Evolutionary conservation across 306 rosid species (phyloP).

Genomic region (Trifolium fragiferum): DNA sequence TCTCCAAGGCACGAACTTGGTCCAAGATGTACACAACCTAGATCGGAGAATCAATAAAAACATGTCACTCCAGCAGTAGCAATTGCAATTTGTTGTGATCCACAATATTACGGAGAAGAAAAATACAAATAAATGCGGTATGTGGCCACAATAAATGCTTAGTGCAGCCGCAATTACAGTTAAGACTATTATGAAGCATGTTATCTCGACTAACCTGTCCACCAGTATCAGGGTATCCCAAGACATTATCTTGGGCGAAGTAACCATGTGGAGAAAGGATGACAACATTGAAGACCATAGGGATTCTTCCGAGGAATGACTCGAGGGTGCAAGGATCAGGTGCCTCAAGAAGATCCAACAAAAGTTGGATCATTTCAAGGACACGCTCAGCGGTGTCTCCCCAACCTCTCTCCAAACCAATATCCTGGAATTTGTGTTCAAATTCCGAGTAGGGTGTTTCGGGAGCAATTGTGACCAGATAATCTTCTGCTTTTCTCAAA

Average conservation of each 20-base stretch:
- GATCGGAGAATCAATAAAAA: slow-evolving; percentile 27
- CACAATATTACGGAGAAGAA: too few species aligned
- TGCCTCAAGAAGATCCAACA: slow-evolving; percentile 96
- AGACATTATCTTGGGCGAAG: slow-evolving; percentile 93
- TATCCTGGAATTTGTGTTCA: slow-evolving; percentile 69
- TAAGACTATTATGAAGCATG: not conserved
- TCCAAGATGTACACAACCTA: slow-evolving; percentile 98
- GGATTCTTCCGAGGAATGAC: slow-evolving; percentile 85
- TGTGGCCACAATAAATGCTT: too few species aligned
- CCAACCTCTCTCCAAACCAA: slow-evolving; percentile 98
- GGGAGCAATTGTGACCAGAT: slow-evolving; percentile 55
- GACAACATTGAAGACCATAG: slow-evolving; percentile 97
- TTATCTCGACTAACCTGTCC: slow-evolving; percentile 74
- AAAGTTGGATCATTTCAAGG: slow-evolving; percentile 84
- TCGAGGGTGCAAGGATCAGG: slow-evolving; percentile 95
- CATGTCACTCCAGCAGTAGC: slow-evolving; percentile 5
- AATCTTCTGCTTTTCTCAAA: slow-evolving; percentile 86
- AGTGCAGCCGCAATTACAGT: not conserved
- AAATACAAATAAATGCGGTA: too few species aligned
- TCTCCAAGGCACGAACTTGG: slow-evolving; percentile 98
- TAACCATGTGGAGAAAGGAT: slow-evolving; percentile 97
- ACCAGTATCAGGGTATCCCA: slow-evolving; percentile 99
- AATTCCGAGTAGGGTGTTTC: slow-evolving; percentile 69
- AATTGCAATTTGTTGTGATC: too few species aligned
- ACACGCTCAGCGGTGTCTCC: slow-evolving; percentile 83